Conservation (phyloP, 192 early-diverging fungal genomes). For the Glomus cerebriforme region DNA sequence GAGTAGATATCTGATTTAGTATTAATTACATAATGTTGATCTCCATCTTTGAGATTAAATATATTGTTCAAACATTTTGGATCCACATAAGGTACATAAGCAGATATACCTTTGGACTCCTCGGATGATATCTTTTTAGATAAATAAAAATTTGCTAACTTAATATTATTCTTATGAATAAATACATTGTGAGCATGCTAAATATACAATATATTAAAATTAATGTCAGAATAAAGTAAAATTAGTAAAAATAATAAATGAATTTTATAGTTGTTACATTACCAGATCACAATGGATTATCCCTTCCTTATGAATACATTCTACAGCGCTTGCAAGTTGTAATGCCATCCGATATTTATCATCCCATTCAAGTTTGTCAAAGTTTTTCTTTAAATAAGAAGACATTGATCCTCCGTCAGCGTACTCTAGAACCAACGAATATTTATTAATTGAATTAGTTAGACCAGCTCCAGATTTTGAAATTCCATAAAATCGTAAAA, state of each 20-base stretch:
- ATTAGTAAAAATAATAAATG: not conserved
- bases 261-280: not conserved
- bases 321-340: not conserved
- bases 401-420: not conserved
- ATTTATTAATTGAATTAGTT: not conserved
- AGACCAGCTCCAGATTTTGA: not conserved
- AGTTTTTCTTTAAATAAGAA: not conserved
- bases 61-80: not conserved
- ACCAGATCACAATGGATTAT: slow-evolving; percentile 7
- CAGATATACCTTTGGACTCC: not conserved
- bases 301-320: not conserved
- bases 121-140: not conserved
- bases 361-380: not conserved
- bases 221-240: not conserved
- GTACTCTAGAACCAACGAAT: not conserved
- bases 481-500: not conserved
- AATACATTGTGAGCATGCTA: not conserved
- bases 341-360: not conserved
- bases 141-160: not conserved
- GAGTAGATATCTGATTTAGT: not conserved
- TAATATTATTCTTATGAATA: not conserved
- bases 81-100: not conserved
- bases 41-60: too few species aligned
- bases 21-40: not conserved
- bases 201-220: not conserved